Evolutionary conservation across 306 rosid genomes (phyloP).

Genomic region (Malus fusca): DNA sequence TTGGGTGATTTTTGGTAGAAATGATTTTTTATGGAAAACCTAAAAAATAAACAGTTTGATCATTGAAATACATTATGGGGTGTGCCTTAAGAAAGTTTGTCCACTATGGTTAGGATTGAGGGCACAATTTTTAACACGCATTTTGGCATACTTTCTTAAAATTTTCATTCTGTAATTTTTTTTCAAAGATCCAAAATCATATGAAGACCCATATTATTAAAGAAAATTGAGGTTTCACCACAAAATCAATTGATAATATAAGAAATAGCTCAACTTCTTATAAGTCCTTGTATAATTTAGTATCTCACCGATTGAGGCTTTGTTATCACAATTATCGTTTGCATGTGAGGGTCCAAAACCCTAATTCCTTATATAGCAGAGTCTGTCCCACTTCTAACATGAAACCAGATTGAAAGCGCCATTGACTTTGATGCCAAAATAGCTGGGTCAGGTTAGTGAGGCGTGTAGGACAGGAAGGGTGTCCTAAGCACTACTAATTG

Average conservation of each 20-base stretch:
- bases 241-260: too few relatives aligned
- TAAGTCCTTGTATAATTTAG: too few relatives aligned
- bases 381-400: slow-evolving; percentile 18
- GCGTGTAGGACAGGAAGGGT: slow-evolving; percentile 5
- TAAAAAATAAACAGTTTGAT: too few relatives aligned
- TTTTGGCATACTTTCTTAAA: too few relatives aligned
- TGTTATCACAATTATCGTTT: background rate
- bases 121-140: background rate
- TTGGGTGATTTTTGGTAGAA: too few relatives aligned
- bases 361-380: slow-evolving; percentile 23
- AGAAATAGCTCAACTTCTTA: too few relatives aligned
- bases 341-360: slow-evolving; percentile 24
- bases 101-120: background rate
- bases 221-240: too few relatives aligned
- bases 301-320: too few relatives aligned
- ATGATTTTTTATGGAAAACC: too few relatives aligned
- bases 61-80: too few relatives aligned
- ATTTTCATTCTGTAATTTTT: too few relatives aligned
- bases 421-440: slow-evolving; percentile 26
- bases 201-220: too few relatives aligned
- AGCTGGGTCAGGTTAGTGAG: slow-evolving; percentile 15
- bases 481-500: slow-evolving; percentile 41
- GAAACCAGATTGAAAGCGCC: slow-evolving; percentile 25
- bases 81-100: background rate
- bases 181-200: background rate